These are phyloP conservation scores for Metschnikowia picachoensis DNA, from an alignment of 805 yeast species.

Conservation along the genomic window DNA sequence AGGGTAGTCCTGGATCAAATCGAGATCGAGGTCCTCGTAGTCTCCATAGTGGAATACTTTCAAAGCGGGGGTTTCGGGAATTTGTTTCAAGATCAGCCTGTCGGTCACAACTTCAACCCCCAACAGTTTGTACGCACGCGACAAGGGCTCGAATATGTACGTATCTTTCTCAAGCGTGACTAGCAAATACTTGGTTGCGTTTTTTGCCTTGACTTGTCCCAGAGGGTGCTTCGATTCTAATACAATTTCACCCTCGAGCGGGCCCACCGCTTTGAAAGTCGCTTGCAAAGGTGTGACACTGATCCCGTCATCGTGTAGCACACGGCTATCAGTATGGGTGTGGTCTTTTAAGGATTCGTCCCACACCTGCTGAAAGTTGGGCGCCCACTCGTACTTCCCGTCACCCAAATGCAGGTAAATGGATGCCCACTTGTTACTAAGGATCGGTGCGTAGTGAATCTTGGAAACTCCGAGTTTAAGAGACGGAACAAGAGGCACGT, in stretches of 20 bases:
- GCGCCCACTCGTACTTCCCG: constrained; percentile 69
- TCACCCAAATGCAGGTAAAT: constrained; percentile 41
- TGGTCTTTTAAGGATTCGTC: constrained; percentile 39
- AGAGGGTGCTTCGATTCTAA: constrained; percentile 22
- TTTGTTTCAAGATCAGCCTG: constrained; percentile 15
- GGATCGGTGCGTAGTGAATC: constrained; percentile 70
- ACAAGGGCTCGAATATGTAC: constrained; percentile 43
- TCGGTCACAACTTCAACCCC: constrained; percentile 28
- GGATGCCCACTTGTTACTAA: constrained; percentile 76
- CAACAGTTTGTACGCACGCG: constrained; percentile 30
- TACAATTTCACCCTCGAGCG: constrained; percentile 55
- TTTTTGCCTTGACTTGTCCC: not conserved
- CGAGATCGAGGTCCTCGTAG: constrained; percentile 84
- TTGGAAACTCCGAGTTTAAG: constrained; percentile 55
- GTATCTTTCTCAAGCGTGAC: constrained; percentile 35
- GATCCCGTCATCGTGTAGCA: constrained; percentile 58
- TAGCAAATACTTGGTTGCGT: constrained; percentile 20
- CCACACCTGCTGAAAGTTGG: constrained; percentile 70
- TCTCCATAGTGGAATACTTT: constrained; percentile 78
- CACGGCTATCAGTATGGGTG: constrained; percentile 64
- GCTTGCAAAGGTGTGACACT: constrained; percentile 61
- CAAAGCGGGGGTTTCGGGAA: constrained; percentile 12
- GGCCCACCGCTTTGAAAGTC: constrained; percentile 53
- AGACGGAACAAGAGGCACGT: constrained; percentile 67
- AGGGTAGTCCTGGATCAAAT: constrained; percentile 44